These are phyloP conservation scores for Calycina marina DNA, from an alignment of 2,329 filamentous ascomycete genomes.

Conservation along the genomic window DNA sequence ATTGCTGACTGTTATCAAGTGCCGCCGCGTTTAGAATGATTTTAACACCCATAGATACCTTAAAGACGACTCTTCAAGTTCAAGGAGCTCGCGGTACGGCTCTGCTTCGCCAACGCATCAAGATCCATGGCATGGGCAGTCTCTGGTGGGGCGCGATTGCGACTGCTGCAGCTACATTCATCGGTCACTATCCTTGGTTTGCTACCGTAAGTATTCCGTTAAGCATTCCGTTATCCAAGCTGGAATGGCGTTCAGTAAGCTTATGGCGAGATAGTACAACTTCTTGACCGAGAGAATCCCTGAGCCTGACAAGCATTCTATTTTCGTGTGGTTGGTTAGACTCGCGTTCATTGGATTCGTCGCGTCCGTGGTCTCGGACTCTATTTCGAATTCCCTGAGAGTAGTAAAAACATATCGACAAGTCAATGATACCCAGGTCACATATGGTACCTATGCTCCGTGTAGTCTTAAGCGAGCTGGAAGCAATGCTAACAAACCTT, in stretches of 20 bases:
- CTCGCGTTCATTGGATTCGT: conserved; percentile 30
- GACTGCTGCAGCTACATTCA: conserved; percentile 33
- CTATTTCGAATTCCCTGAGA: conserved; percentile 31
- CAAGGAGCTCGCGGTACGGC: conserved; percentile 29
- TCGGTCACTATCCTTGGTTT: conserved; percentile 35
- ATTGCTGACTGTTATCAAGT: too few relatives aligned
- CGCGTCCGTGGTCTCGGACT: conserved; percentile 31
- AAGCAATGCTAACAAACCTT: neutral
- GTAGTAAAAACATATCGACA: conserved; percentile 36
- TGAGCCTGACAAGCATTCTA: conserved; percentile 27
- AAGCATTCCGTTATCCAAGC: too few relatives aligned
- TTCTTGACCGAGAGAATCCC: conserved; percentile 26
- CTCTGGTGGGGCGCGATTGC: conserved; percentile 35
- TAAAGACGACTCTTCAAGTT: conserved; percentile 35
- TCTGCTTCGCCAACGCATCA: conserved; percentile 30
- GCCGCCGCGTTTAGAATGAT: conserved; percentile 33
- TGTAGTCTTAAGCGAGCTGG: too few relatives aligned
- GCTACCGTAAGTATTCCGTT: conserved; percentile 25
- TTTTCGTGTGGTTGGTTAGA: conserved; percentile 29
- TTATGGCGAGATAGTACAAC: conserved; percentile 26
- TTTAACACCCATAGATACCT: conserved; percentile 32
- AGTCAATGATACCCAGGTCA: conserved; percentile 32
- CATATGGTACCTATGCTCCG: conserved; percentile 27
- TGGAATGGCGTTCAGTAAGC: neutral
- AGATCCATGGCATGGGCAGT: conserved; percentile 29